Evolutionary conservation across 2,329 filamentous ascomycete genomes (phyloP), one percentile per base, ranked within the genome.

Genomic region (Talaromyces rugulosus): DNA sequence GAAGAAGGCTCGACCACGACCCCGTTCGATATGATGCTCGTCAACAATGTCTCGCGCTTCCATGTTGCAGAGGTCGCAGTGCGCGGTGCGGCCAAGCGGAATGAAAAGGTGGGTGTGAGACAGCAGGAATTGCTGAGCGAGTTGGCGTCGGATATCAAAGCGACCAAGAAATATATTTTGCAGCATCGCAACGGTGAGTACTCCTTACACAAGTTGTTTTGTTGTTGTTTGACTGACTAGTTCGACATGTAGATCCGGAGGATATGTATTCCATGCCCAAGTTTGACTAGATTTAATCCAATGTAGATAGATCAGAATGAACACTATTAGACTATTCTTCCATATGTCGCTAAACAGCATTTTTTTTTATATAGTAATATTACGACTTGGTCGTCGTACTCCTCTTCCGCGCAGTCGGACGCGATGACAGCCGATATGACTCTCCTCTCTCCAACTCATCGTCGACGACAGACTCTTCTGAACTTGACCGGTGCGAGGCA

Each of bases 21-120:
- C 2, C 87, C 87, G 1, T 89, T 89, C 66, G 84, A 89, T 67
- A 89, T 89, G 87, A 86, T 89, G 85, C 77, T 89, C 1, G 72
- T 83, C 4, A 89, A 90, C 67, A 67, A 76, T 23, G 84, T 87
- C 1, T 86, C 81, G 18, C 76, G 86, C 50, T 89, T 83, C 66
- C 81, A 89, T 69, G 79, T 89, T 23, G 84, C 83, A 0, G 77
- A 81, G 64, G 73, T 80, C 11, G 87, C 86, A 2, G 67, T 89
- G 56, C 74, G 72, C 51, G 81, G 79, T 1, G 85, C 74, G 0
- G 77, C 80, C 0, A 74, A 72, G 66, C 66, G 71, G 3, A 86
- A 87, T 62, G 76, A 81, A 34, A 77, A 77, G 64, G 76, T 86
- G 0, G 75, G 73, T 60, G 59, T 78, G 4, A 75, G 72, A 30